Percentiles rank a stretch among this genome's conserved stretches.
phyloP scores from a whole-genome alignment of 345 rosid genomes.

The Mallotus nudiflorus region DNA sequence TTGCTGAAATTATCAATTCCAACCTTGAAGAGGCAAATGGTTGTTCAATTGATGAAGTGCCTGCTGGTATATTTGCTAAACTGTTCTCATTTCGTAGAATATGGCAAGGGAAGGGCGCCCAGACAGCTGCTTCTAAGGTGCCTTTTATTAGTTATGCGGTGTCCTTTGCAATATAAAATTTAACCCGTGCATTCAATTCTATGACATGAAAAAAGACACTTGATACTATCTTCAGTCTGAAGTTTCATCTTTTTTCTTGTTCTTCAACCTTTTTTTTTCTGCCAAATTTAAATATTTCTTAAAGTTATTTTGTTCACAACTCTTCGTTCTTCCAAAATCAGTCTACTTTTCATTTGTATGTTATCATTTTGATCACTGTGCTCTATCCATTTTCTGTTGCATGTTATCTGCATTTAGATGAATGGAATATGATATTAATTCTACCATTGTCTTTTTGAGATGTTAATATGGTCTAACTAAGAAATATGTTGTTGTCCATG shows the following conservation, averaged over 20 bases:
- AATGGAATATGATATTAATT: not conserved
- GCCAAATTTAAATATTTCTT: not conserved
- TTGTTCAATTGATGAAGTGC: slow-evolving; percentile 43
- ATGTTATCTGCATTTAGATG: slow-evolving; percentile 7
- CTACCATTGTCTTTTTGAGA: slow-evolving; percentile 12
- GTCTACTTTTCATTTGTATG: not conserved
- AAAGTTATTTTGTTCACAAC: not conserved
- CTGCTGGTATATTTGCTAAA: slow-evolving; percentile 50
- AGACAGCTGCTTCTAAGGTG: slow-evolving; percentile 83
- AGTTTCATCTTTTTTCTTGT: not conserved
- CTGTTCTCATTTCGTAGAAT: slow-evolving; percentile 74
- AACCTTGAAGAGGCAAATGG: slow-evolving; percentile 47
- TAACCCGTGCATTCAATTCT: not conserved
- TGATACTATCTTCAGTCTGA: not conserved
- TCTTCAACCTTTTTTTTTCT: not conserved
- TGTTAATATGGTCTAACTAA: slow-evolving; percentile 20
- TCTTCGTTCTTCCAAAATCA: slow-evolving; percentile 5
- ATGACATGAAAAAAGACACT: not conserved
- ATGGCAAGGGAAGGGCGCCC: slow-evolving; percentile 94
- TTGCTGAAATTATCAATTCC: slow-evolving; percentile 61
- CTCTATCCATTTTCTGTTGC: not conserved
- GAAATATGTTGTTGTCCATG: slow-evolving; percentile 4
- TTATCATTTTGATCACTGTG: not conserved
- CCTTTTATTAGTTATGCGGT: slow-evolving; percentile 20
- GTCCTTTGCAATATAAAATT: not conserved